Evolutionary conservation across 2,329 filamentous ascomycete species (phyloP).

Genomic region (Fusarium sp.): DNA sequence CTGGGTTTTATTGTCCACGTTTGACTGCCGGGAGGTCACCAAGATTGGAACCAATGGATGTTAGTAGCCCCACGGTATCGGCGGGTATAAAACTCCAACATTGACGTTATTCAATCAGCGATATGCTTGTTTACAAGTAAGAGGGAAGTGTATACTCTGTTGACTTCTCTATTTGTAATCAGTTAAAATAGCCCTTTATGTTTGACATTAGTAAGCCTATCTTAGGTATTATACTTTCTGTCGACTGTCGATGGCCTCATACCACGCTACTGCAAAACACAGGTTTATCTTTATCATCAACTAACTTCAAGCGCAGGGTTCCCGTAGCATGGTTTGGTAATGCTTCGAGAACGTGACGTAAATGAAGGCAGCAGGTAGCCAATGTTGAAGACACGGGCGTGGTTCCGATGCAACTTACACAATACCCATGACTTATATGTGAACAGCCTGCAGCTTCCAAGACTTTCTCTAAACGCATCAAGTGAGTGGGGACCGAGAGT

Average conservation of each 20-base stretch:
- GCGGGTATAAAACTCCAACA: neutral
- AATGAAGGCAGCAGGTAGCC: too few species aligned
- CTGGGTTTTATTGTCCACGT: conserved; percentile 8
- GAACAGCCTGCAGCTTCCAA: neutral
- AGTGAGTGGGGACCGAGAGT: neutral
- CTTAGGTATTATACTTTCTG: too few species aligned
- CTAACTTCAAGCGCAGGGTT: too few species aligned
- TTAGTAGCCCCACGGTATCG: neutral
- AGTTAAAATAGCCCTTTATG: too few species aligned
- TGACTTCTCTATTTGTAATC: too few species aligned
- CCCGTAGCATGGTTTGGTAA: too few species aligned
- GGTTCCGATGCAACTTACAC: neutral
- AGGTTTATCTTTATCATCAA: too few species aligned
- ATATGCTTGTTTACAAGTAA: neutral
- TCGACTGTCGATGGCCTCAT: too few species aligned
- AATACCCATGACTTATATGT: too few species aligned
- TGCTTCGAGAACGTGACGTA: too few species aligned
- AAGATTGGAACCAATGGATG: neutral
- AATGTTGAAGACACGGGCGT: neutral
- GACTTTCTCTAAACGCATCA: neutral
- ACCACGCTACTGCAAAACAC: too few species aligned
- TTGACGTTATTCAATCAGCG: neutral
- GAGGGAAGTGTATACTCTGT: neutral
- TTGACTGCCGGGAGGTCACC: conserved; percentile 2
- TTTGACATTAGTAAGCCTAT: too few species aligned